phyloP scores from a whole-genome alignment of 352 stramenopile species.

The Pythium aquatile region DNA sequence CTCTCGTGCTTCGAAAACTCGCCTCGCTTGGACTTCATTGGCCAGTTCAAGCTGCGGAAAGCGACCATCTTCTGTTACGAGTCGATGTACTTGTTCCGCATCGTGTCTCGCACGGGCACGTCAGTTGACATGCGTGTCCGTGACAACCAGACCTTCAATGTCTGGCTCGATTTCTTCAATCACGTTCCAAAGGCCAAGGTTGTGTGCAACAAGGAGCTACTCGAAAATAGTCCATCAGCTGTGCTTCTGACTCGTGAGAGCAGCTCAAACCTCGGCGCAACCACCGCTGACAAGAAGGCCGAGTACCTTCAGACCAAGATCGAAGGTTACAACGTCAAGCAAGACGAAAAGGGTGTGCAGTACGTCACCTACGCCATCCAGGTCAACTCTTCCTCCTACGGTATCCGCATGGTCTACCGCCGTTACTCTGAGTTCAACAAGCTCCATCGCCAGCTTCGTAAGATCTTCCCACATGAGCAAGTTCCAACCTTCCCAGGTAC shows the following conservation, averaged over 20 bases:
- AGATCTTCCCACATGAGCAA: slow-evolving; percentile 79
- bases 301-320: slow-evolving; percentile 84
- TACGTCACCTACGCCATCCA: slow-evolving; percentile 82
- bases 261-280: slow-evolving; percentile 9
- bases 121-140: slow-evolving; percentile 80
- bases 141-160: slow-evolving; percentile 72
- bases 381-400: slow-evolving; percentile 60
- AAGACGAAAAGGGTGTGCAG: slow-evolving; percentile 70
- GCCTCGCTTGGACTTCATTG: slow-evolving; percentile 67
- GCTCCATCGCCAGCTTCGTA: slow-evolving; percentile 70
- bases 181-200: slow-evolving; percentile 56
- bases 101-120: slow-evolving; percentile 64
- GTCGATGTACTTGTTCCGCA: slow-evolving; percentile 70
- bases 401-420: slow-evolving; percentile 70
- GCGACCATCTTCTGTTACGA: slow-evolving; percentile 74
- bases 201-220: slow-evolving; percentile 67
- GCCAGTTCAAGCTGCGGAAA: slow-evolving; percentile 65
- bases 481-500: slow-evolving; percentile 65
- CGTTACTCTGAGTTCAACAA: slow-evolving; percentile 80
- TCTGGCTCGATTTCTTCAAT: slow-evolving; percentile 65
- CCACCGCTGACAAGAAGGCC: slow-evolving; percentile 26
- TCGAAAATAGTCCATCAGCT: slow-evolving; percentile 78
- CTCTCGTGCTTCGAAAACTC: slow-evolving; percentile 83
- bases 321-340: slow-evolving; percentile 60
- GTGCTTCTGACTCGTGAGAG: slow-evolving; percentile 69